Conservation (phyloP, 106 monocot genomes). For the Phalaenopsis equestris region DNA sequence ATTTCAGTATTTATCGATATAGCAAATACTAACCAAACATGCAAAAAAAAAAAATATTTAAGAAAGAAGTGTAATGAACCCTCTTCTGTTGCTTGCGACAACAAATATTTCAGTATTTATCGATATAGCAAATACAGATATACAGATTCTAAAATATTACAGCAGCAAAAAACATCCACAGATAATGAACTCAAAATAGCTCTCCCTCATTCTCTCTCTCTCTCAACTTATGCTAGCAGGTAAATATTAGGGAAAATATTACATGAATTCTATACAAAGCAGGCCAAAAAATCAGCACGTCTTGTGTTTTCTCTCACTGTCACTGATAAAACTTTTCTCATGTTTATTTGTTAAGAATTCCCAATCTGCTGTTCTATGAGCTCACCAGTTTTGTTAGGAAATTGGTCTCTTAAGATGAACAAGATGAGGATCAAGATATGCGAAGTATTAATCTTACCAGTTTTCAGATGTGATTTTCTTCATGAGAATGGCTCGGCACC, state of each 20-base stretch:
- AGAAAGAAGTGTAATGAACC: too few species aligned
- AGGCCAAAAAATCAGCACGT: not conserved
- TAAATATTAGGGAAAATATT: not conserved
- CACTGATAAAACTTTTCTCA: not conserved
- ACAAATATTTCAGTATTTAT: not conserved
- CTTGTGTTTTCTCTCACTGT: not conserved
- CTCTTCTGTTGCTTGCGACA: too few species aligned
- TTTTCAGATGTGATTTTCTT: conserved; percentile 9
- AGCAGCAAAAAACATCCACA: not conserved
- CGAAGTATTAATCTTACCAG: not conserved
- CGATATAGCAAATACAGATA: not conserved
- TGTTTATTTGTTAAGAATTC: not conserved
- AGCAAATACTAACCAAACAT: not conserved
- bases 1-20: not conserved
- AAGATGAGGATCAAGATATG: not conserved
- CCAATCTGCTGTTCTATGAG: not conserved
- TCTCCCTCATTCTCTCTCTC: conserved; percentile 4
- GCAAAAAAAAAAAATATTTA: too few species aligned
- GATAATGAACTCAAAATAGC: not conserved
- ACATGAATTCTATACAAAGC: conserved; percentile 1
- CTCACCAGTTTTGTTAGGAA: not conserved
- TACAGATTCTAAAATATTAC: not conserved
- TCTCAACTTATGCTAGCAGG: not conserved
- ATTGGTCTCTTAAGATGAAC: not conserved
- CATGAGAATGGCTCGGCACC: conserved; percentile 24